A percentile compares a stretch with the other conserved stretches of the same genome.
phyloP scores from a whole-genome alignment of 148 eudicot species.

The Polygonum aviculare region DNA sequence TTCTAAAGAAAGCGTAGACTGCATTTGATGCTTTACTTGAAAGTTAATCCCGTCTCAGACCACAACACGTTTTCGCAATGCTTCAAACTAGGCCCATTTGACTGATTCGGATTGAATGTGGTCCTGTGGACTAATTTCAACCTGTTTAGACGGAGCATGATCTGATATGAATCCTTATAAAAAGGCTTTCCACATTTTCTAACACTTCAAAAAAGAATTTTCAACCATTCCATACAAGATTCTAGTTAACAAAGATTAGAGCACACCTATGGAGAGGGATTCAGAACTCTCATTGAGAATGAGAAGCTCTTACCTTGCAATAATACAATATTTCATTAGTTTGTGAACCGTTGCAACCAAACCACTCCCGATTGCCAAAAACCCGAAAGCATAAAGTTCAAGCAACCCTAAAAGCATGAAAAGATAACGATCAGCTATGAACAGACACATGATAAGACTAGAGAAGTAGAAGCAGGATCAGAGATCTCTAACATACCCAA shows the following conservation, averaged over 20 bases:
- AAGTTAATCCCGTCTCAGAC: too few relatives aligned
- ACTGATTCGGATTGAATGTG: background rate
- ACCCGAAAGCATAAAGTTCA: background rate
- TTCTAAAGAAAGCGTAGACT: too few relatives aligned
- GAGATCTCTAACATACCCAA: background rate
- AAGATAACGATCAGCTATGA: background rate
- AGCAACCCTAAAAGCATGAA: background rate
- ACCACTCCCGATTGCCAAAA: background rate
- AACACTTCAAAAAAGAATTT: background rate
- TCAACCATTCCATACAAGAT: background rate
- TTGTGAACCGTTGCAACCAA: background rate
- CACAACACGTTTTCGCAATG: too few relatives aligned
- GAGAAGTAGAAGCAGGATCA: background rate
- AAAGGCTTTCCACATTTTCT: background rate
- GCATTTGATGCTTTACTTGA: too few relatives aligned
- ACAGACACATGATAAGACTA: background rate
- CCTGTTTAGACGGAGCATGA: background rate
- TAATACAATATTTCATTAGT: background rate
- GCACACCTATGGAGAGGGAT: background rate
- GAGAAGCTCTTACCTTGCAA: background rate
- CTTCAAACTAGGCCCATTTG: too few relatives aligned
- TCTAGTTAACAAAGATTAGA: slow-evolving; percentile 7
- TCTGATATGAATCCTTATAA: background rate
- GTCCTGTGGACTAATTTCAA: background rate
- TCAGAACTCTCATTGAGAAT: background rate